Percentiles rank a stretch among this genome's conserved stretches.
phyloP scores from a whole-genome alignment of 805 yeast species.

The Candida schatavii region DNA sequence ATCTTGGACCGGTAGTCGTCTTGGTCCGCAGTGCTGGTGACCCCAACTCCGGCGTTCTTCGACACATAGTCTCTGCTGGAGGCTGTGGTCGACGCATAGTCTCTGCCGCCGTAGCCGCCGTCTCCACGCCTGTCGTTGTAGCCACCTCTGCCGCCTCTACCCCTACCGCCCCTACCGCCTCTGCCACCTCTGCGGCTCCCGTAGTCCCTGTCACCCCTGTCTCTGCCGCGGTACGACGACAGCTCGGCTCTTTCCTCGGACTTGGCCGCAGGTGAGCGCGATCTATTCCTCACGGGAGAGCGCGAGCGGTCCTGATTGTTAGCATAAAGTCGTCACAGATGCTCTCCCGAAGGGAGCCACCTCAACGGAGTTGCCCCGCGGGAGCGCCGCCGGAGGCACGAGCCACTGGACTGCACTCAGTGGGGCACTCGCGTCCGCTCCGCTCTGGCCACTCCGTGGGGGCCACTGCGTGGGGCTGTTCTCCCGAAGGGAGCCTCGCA shows the following conservation, averaged over 20 bases:
- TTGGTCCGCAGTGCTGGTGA: slow-evolving; percentile 36
- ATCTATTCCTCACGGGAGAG: slow-evolving; percentile 33
- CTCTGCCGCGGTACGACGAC: slow-evolving; percentile 14
- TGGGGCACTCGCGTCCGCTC: no score
- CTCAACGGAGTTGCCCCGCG: no score
- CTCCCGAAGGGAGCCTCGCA: no score
- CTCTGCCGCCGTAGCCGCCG: slow-evolving; percentile 14
- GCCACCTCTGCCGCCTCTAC: slow-evolving; percentile 15
- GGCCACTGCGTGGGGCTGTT: no score
- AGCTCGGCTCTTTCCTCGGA: slow-evolving; percentile 31
- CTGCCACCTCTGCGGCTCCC: slow-evolving; percentile 12
- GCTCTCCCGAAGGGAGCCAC: no score
- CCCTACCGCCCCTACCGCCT: slow-evolving; percentile 19
- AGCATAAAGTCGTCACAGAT: no score
- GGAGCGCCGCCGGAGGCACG: no score
- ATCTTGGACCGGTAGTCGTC: slow-evolving; percentile 31
- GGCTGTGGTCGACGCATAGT: slow-evolving; percentile 6
- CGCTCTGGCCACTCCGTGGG: no score
- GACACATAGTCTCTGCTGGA: slow-evolving; percentile 20
- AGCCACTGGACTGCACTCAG: no score
- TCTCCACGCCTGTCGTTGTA: slow-evolving; percentile 16
- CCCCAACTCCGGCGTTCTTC: slow-evolving; percentile 18
- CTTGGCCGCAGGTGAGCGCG: slow-evolving; percentile 38
- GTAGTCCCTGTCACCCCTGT: slow-evolving; percentile 3
- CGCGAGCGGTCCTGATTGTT: slow-evolving; percentile 31